Percentiles rank a stretch among this genome's conserved stretches.
phyloP scores from a whole-genome alignment of 768 basidiomycete genomes.

The Xerocomus brunneocitrinus region DNA sequence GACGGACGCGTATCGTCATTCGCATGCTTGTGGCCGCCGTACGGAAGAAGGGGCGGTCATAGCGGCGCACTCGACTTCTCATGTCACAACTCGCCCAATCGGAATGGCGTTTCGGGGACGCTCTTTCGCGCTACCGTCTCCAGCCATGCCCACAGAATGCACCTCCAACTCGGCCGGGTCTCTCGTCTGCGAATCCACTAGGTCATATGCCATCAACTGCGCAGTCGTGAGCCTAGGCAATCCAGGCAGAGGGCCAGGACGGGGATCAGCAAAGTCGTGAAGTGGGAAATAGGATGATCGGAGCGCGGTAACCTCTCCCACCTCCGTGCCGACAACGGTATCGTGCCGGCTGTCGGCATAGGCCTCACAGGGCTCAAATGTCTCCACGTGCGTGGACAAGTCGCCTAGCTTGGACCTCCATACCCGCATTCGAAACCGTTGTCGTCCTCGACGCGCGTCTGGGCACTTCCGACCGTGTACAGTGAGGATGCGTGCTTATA shows the following conservation, averaged over 20 bases:
- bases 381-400: constrained; percentile 1
- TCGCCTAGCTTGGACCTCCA: constrained; percentile 3
- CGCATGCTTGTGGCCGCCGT: background rate
- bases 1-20: background rate
- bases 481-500: constrained; percentile 35
- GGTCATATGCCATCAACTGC: constrained; percentile 32
- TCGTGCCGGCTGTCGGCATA: constrained; percentile 24
- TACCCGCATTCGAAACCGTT: constrained; percentile 10
- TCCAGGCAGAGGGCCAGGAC: constrained; percentile 21
- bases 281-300: constrained; percentile 12
- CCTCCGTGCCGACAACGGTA: constrained; percentile 27
- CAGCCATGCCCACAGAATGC: constrained; percentile 37
- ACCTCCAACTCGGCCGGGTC: constrained; percentile 22
- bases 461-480: constrained; percentile 32
- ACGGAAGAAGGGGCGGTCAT: background rate
- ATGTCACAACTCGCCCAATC: no score
- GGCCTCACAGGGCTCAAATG: constrained; percentile 23
- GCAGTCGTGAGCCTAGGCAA: constrained; percentile 26
- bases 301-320: constrained; percentile 9
- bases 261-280: background rate
- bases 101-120: background rate
- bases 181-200: constrained; percentile 9
- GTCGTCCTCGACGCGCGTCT: constrained; percentile 24
- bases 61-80: background rate
- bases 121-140: constrained; percentile 37